Base-by-base conservation (phyloP, 2,329 filamentous ascomycete genomes). In the Lecanicillium sp. region DNA sequence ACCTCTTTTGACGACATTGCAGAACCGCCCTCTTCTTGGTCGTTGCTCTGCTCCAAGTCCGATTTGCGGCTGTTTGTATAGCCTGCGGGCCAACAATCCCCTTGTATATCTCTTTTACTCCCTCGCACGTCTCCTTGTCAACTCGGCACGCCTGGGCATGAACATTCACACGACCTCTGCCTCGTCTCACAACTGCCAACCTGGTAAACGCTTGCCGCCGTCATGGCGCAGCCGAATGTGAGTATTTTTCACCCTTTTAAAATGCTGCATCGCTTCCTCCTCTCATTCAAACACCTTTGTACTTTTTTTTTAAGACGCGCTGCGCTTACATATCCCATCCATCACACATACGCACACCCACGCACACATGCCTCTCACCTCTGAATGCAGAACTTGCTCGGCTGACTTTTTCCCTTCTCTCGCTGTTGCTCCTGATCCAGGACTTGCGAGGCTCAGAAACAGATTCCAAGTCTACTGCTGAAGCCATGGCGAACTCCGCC, bases 401-500 rank as follows among this genome's bases (percentile, higher is more conserved):
- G 31, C 40, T 32, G 15, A 37, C 30, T 45, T 44, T 43, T 37
- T 45, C 39, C 41, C 43, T 31, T 39, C 32, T 46, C 35, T 40
- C 28, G 14, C 13, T 42, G 22, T 33, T 48, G 51, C 45, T 42
- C 40, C 36, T 39, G 40, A 29, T 30, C 20, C 48, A 64, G 60
- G 59, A 63, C 45, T 50, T 54, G 33, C 59, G 55, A 47, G 45
- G 51, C 47, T 49, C 55, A 42, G 58, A 60, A 40, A 46, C 53
- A 43, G 57, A 60, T 42, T 51, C 51, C 41, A 54, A 58, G 43
- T 43, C 55, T 38, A 45, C 50, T 45, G 51, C 56, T 39, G 55
- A 60, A 51, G 43, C 66, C 45, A 68, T 71, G 65, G 67, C 60
- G 38, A 69, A 68, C 48, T 64, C 71, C 42, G 62, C 64, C 42